Percentiles rank a stretch among this genome's conserved stretches.
Evolutionary conservation across 73 alveolate genomes (phyloP).

Genomic region (Paramecium tetraurelia): DNA sequence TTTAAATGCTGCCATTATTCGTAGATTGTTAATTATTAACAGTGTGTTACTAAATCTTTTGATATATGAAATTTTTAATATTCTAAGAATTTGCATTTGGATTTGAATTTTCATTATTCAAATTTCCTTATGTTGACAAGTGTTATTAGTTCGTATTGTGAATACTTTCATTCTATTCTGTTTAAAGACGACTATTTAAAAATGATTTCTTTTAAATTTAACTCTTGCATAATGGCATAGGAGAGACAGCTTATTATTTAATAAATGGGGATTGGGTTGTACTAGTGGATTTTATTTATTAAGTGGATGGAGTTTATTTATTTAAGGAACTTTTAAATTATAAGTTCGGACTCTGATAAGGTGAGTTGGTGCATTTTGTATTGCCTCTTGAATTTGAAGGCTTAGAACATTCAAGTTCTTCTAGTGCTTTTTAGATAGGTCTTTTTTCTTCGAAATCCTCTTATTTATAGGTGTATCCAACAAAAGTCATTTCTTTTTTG

Average conservation of each 20-base stretch:
- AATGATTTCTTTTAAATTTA: neutral
- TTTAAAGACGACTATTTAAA: neutral
- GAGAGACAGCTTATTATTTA: neutral
- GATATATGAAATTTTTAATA: neutral
- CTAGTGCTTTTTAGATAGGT: conserved; percentile 40
- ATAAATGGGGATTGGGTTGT: neutral
- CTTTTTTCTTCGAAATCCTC: conserved; percentile 70
- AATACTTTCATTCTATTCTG: neutral
- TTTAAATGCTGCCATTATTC: neutral
- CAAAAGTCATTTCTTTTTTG: conserved; percentile 62
- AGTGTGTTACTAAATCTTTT: neutral
- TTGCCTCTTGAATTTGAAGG: conserved; percentile 11
- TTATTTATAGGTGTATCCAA: conserved; percentile 77
- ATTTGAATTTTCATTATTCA: neutral
- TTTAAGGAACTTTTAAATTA: neutral
- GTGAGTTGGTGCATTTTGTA: neutral
- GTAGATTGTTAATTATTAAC: neutral
- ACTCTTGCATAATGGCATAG: neutral
- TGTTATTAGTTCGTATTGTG: neutral
- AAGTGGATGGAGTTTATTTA: neutral
- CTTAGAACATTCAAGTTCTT: conserved; percentile 14
- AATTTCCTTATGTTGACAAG: neutral
- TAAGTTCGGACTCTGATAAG: neutral
- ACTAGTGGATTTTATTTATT: neutral
- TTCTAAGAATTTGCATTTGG: neutral